Conservation (phyloP, 768 basidiomycete genomes). For the Termitomyces sp. region DNA sequence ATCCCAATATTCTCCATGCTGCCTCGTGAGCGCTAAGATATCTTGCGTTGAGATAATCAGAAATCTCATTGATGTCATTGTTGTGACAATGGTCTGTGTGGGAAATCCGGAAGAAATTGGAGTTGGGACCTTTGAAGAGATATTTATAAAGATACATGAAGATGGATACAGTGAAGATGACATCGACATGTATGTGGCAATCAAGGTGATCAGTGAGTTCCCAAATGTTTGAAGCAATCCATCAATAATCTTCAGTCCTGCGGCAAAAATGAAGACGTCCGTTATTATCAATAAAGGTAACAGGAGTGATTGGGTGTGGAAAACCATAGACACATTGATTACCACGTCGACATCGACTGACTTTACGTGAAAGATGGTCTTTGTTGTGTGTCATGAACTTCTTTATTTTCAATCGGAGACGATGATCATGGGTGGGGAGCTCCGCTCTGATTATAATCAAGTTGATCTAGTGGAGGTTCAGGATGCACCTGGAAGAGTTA, state of each 20-base stretch:
- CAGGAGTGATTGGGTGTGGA: neutral
- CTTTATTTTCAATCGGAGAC: neutral
- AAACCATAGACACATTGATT: constrained; percentile 1
- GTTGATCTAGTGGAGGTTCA: neutral
- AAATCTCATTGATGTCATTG: neutral
- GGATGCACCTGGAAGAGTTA: neutral
- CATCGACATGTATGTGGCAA: constrained; percentile 3
- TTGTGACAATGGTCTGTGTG: no score
- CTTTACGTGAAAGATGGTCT: neutral
- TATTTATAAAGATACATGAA: constrained; percentile 11
- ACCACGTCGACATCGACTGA: neutral
- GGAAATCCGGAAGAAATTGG: no score
- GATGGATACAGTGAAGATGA: neutral
- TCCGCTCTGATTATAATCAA: neutral
- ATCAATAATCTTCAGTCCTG: neutral
- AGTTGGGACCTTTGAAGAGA: constrained; percentile 8
- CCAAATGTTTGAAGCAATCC: neutral
- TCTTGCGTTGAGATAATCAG: constrained; percentile 1
- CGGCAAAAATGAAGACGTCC: neutral
- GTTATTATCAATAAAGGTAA: neutral
- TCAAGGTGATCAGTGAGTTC: neutral
- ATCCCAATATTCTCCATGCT: constrained; percentile 8
- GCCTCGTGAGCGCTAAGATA: constrained; percentile 5
- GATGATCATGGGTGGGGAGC: neutral
- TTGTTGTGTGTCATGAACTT: constrained; percentile 1